Evolutionary conservation across 345 rosid genomes (phyloP).

Genomic region (Citrus inodora): DNA sequence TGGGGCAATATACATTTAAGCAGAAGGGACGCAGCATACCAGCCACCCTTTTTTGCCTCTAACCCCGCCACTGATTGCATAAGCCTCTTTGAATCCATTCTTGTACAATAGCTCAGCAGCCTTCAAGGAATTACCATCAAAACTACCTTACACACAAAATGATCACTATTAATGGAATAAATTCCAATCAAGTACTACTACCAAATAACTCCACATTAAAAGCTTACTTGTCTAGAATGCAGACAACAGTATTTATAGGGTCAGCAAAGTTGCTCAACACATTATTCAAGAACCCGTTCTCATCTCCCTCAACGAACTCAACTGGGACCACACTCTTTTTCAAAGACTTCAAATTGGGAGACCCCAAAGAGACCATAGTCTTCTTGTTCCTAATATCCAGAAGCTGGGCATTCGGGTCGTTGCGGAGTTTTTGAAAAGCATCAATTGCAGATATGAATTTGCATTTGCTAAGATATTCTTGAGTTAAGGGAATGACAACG

Average conservation of each 20-base stretch:
- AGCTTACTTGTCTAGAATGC: slow-evolving; percentile 74
- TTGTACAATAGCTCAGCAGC: slow-evolving; percentile 69
- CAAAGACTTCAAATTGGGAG: slow-evolving; percentile 63
- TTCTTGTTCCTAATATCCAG: slow-evolving; percentile 71
- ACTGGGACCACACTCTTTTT: slow-evolving; percentile 55
- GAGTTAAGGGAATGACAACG: slow-evolving; percentile 54
- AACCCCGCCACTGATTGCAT: slow-evolving; percentile 77
- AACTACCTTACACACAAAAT: slow-evolving; percentile 75
- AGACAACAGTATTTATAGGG: slow-evolving; percentile 55
- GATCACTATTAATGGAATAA: background rate
- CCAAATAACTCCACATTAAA: background rate
- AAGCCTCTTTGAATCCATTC: slow-evolving; percentile 86
- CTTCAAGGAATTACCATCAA: slow-evolving; percentile 74
- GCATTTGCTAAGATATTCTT: slow-evolving; percentile 64
- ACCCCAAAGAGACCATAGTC: slow-evolving; percentile 48
- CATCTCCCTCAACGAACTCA: slow-evolving; percentile 44
- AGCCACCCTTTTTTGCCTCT: slow-evolving; percentile 90
- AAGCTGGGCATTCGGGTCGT: slow-evolving; percentile 59
- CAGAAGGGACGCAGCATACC: slow-evolving; percentile 50
- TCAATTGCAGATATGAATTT: slow-evolving; percentile 57
- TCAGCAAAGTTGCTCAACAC: slow-evolving; percentile 53
- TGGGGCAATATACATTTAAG: background rate
- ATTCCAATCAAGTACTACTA: background rate
- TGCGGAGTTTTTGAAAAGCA: slow-evolving; percentile 68
- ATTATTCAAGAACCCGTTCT: slow-evolving; percentile 52